These are phyloP conservation scores for Wallacemonas rigidus DNA, from an alignment of 208 protist species.

Conservation along the genomic window DNA sequence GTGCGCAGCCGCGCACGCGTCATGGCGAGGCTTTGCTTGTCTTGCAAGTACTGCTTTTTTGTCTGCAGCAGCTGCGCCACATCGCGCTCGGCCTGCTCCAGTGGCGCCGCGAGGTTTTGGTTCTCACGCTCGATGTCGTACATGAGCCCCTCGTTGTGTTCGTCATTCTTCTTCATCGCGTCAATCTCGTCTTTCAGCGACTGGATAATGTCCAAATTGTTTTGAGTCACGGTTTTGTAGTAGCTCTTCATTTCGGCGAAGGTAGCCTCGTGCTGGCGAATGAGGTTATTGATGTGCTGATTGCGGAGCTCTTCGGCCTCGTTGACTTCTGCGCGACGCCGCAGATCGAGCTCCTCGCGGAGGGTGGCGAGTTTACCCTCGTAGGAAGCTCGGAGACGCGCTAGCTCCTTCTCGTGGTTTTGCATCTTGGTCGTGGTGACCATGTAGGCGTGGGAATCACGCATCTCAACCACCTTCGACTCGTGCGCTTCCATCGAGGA, in stretches of 20 bases:
- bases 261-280: conserved; percentile 94
- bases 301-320: conserved; percentile 97
- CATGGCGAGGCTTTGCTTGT: conserved; percentile 93
- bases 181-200: conserved; percentile 96
- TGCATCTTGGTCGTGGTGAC: conserved; percentile 84
- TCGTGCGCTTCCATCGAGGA: conserved; percentile 76
- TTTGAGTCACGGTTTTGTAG: conserved; percentile 98
- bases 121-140: conserved; percentile 97
- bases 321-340: conserved; percentile 92
- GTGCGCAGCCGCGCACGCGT: conserved; percentile 76
- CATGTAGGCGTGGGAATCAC: conserved; percentile 90
- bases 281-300: conserved; percentile 96
- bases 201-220: conserved; percentile 98
- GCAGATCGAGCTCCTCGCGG: conserved; percentile 91
- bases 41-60: conserved; percentile 94
- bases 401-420: conserved; percentile 85
- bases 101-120: conserved; percentile 93
- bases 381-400: conserved; percentile 82
- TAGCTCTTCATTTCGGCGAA: conserved; percentile 97
- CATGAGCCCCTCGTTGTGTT: conserved; percentile 96
- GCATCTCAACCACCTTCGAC: conserved; percentile 79
- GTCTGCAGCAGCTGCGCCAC: conserved; percentile 90
- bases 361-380: conserved; percentile 90
- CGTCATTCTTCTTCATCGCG: conserved; percentile 95
- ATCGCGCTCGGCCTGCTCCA: conserved; percentile 88